Evolutionary conservation across 2,329 filamentous ascomycete genomes (phyloP), one percentile per base, ranked within the genome.

Genomic region (Penicillium sp.): DNA sequence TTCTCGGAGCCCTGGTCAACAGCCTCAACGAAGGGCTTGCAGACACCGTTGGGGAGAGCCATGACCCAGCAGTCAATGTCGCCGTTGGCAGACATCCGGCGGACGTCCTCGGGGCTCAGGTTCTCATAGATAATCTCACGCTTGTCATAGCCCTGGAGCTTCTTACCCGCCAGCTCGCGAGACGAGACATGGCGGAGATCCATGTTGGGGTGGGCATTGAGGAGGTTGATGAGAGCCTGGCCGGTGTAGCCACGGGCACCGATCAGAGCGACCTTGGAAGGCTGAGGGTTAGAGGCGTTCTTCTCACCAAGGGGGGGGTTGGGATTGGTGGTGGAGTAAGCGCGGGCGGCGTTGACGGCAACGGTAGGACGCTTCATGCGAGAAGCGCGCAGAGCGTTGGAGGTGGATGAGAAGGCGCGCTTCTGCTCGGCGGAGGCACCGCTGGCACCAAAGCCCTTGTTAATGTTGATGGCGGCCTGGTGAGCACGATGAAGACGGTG

Each of bases 21-120:
- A 7, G 94, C 94, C 64, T 98, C 91, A 10, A 98, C 90, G 68
- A 90, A 99, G 0, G 95, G 93, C 79, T 92, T 90, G 86, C 92
- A 97, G 52, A 96, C 92, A 62, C 91, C 91, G 72, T 98, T 99
- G 47, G 94, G 95, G 34, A 98, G 86, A 38, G 95, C 95, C 91
- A 98, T 95, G 47, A 98, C 91, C 93, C 93, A 98, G 79, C 91
- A 95, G 80, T 98, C 94, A 52, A 98, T 88, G 70, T 93, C 86
- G 54, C 90, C 90, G 35, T 89, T 87, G 74, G 90, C 88, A 63
- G 95, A 91, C 86, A 98, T 91, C 59, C 88, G 84, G 63, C 88
- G 87, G 12, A 96, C 88, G 67, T 98, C 94, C 66, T 98, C 94
- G 6, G 92, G 86, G 57, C 86, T 88, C 47, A 98, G 82, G 75